Evolutionary conservation across 768 basidiomycete species (phyloP).

Genomic region (Harrya chromipes): DNA sequence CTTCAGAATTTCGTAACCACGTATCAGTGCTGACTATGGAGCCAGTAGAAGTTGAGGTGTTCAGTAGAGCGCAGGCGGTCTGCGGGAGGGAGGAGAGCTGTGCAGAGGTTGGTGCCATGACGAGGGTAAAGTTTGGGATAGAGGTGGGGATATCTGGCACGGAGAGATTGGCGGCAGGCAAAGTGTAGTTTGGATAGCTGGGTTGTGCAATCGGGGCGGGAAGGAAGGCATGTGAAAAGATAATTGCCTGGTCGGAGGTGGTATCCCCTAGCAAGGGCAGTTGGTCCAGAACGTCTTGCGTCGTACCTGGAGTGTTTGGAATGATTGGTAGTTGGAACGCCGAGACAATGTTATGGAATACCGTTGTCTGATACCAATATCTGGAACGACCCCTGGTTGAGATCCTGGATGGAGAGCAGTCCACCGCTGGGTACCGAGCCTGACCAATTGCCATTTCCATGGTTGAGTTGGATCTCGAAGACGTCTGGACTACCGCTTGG

Average conservation of each 20-base stretch:
- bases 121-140: constrained; percentile 49
- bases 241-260: constrained; percentile 64
- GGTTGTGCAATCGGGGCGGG: constrained; percentile 34
- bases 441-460: constrained; percentile 53
- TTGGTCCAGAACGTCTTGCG: constrained; percentile 42
- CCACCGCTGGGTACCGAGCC: constrained; percentile 48
- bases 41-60: constrained; percentile 34
- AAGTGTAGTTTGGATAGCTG: constrained; percentile 72
- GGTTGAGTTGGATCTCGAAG: constrained; percentile 45
- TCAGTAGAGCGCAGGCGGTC: constrained; percentile 58
- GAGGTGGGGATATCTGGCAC: constrained; percentile 40
- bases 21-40: constrained; percentile 42
- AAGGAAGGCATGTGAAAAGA: constrained; percentile 63
- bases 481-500: constrained; percentile 38
- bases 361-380: constrained; percentile 52
- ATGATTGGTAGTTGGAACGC: background rate
- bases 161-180: constrained; percentile 55
- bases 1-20: constrained; percentile 56
- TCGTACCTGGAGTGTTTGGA: constrained; percentile 36
- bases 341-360: constrained; percentile 13
- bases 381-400: constrained; percentile 48
- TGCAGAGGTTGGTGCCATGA: constrained; percentile 51
- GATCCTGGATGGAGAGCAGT: constrained; percentile 45
- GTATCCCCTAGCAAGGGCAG: constrained; percentile 70
- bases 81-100: constrained; percentile 43